phyloP scores from a whole-genome alignment of 768 basidiomycete species.

The Suillus alpinus region DNA sequence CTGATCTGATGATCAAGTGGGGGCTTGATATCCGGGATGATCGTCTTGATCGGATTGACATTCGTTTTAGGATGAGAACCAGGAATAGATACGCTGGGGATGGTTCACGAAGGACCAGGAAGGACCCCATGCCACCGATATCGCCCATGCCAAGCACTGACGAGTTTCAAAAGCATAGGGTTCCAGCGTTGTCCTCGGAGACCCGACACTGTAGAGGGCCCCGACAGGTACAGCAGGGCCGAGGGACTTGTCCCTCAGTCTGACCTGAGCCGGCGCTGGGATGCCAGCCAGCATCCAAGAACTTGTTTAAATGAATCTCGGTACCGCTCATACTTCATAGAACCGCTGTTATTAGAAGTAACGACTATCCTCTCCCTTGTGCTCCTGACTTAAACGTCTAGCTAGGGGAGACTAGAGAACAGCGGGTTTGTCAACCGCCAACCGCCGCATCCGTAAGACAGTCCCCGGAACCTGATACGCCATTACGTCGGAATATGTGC shows the following conservation, averaged over 20 bases:
- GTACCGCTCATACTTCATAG: background rate
- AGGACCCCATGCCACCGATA: background rate
- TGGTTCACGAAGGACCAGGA: background rate
- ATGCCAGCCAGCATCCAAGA: background rate
- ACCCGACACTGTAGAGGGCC: background rate
- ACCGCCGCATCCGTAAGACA: no score
- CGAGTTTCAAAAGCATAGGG: background rate
- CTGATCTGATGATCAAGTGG: background rate
- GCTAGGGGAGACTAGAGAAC: background rate
- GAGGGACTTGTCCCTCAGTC: background rate
- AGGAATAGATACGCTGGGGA: background rate
- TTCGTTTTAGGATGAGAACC: background rate
- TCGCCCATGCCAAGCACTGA: background rate
- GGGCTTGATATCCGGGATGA: background rate
- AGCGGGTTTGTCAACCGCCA: background rate
- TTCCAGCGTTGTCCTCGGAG: background rate
- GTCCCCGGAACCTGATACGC: background rate
- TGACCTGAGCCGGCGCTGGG: background rate
- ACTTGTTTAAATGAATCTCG: background rate
- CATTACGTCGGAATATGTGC: background rate
- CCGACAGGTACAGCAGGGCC: background rate
- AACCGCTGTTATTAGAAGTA: background rate
- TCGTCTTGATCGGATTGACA: background rate
- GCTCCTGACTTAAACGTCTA: background rate
- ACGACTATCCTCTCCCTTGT: background rate